Evolutionary conservation across 129 eudicot genomes (phyloP).

Genomic region (Logfia minima): DNA sequence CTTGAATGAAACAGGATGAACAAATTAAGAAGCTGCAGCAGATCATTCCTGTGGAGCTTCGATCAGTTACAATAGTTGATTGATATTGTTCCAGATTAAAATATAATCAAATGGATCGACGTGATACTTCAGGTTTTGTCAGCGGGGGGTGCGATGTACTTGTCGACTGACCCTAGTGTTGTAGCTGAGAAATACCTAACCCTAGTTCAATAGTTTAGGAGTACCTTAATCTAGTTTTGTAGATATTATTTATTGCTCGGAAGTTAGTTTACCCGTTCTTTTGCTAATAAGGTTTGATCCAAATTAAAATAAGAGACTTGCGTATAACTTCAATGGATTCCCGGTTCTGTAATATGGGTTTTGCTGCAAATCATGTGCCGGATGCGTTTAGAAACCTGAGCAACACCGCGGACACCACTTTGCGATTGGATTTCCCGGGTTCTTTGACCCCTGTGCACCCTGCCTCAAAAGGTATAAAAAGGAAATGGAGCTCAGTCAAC

Average conservation of each 20-base stretch:
- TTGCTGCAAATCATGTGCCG: slow-evolving; percentile 43
- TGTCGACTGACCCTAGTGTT: slow-evolving; percentile 59
- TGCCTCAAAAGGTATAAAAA: slow-evolving; percentile 61
- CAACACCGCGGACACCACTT: slow-evolving; percentile 62
- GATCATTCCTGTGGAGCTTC: slow-evolving; percentile 29
- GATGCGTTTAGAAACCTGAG: slow-evolving; percentile 56
- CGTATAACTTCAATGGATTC: slow-evolving; percentile 58
- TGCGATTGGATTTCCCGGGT: slow-evolving; percentile 70
- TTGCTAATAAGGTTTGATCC: slow-evolving; percentile 43
- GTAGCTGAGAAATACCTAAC: slow-evolving; percentile 24
- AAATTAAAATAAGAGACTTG: slow-evolving; percentile 42
- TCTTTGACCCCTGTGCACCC: slow-evolving; percentile 33
- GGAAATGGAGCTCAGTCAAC: slow-evolving; percentile 66
- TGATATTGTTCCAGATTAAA: slow-evolving; percentile 23
- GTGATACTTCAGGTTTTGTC: slow-evolving; percentile 98
- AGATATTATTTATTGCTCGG: slow-evolving; percentile 42
- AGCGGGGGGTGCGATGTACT: slow-evolving; percentile 73
- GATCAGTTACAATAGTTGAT: slow-evolving; percentile 28
- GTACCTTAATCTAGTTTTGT: slow-evolving; percentile 51
- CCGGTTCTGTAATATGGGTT: slow-evolving; percentile 53
- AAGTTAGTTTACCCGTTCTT: slow-evolving; percentile 62
- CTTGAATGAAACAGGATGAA: slow-evolving; percentile 62
- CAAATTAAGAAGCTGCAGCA: slow-evolving; percentile 22
- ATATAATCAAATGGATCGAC: slow-evolving; percentile 74
- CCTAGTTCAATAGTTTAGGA: slow-evolving; percentile 34